Evolutionary conservation across 306 rosid genomes (phyloP), one percentile per base, ranked within the genome.

Genomic region (Glycyrrhiza uralensis): DNA sequence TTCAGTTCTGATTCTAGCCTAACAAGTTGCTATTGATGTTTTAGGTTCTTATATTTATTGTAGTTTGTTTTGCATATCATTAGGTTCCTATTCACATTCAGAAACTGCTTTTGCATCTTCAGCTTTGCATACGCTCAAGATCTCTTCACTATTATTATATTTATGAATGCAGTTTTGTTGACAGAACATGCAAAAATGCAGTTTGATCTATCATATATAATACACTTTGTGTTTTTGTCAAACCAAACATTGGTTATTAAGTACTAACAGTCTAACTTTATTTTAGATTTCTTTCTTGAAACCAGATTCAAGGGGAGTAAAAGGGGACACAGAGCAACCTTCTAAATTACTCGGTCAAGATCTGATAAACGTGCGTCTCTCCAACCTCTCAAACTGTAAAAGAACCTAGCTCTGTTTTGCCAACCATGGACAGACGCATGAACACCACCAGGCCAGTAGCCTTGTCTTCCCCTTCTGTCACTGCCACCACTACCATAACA

Each of bases 401-500:
- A 46, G 19, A 65, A 35, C 51, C 6, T 4, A 59, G 69, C 45
- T 11, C 22, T 29, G 15, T 57, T 72, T 30, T 72, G 58, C 7
- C 42, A 64, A 23, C 36, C 73, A 81, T 77, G 85, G 77, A 75
- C 22, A 68, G 80, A 61, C 51, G 54, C 44, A 8, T 29, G 5
- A 47, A 22, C 69, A 45, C 60, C 47, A 45, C 70, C 52, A 32
- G 80, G 24, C 66, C 59, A 35, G 42, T 54, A 14, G 12, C 45
- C 14, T 47, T 68, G 42, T 42, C 86, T 72, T 70, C 79, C 35
- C 30, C 79, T 38, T 62, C 83, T 51, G 39, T 39, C 10, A 70
- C 72, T 50, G 52, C 35, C 42, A 77, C 85, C 60, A 71, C 80
- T 23, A 87, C 93, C 57, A 52, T 89, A 51, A 86, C 87, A 85